A percentile compares a stretch with the other conserved stretches of the same genome.
Evolutionary conservation across 2,329 filamentous ascomycete species (phyloP).

Genomic region (Lecanicillium sp.): DNA sequence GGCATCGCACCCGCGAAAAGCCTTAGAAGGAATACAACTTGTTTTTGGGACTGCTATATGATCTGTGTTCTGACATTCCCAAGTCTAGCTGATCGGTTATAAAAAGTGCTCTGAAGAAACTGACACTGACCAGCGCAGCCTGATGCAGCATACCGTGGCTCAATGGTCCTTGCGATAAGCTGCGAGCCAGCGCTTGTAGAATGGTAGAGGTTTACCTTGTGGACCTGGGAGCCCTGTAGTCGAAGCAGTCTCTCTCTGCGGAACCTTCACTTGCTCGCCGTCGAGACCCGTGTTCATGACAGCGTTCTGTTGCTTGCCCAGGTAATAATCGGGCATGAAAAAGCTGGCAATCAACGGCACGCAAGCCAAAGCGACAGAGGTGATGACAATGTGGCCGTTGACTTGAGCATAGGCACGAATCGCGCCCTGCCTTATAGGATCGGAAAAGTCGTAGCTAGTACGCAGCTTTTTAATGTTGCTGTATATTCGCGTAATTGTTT

Average conservation of each 20-base stretch:
- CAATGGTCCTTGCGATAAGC: too few species aligned
- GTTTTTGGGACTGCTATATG: too few species aligned
- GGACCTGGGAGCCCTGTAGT: too few species aligned
- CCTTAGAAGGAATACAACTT: too few species aligned
- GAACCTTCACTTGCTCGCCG: slow-evolving; percentile 18
- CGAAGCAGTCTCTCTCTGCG: slow-evolving; percentile 2
- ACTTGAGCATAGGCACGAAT: slow-evolving; percentile 20
- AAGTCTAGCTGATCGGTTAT: too few species aligned
- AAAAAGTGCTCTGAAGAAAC: too few species aligned
- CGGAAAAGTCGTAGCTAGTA: slow-evolving; percentile 10
- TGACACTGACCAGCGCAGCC: too few species aligned
- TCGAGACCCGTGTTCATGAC: slow-evolving; percentile 25
- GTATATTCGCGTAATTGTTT: slow-evolving; percentile 10
- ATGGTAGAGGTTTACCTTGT: neutral
- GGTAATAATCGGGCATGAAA: slow-evolving; percentile 33
- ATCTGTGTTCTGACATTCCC: too few species aligned
- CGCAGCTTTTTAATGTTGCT: slow-evolving; percentile 3
- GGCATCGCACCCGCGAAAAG: too few species aligned
- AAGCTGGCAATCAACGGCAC: slow-evolving; percentile 26
- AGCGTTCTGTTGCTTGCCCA: slow-evolving; percentile 26
- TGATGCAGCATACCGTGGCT: too few species aligned
- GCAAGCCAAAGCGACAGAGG: slow-evolving; percentile 20
- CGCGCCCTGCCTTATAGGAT: slow-evolving; percentile 14
- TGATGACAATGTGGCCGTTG: slow-evolving; percentile 21
- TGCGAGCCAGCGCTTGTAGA: neutral